Base-by-base conservation (phyloP, 495 filamentous ascomycete genomes). In the Penicillium bialowiezense region DNA sequence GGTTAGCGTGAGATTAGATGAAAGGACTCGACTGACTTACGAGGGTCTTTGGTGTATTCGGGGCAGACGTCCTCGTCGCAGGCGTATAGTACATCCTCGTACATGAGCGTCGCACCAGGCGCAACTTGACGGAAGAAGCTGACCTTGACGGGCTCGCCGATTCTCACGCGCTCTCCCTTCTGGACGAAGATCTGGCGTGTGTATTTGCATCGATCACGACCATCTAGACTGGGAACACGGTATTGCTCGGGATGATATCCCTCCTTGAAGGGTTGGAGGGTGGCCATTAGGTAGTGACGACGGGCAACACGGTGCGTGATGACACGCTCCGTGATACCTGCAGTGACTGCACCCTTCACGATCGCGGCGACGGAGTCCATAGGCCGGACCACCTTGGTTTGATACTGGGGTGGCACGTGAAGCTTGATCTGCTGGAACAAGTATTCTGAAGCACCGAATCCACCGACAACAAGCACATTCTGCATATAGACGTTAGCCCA, bases 241-340 rank as follows among this genome's bases (percentile, higher is more conserved):
- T 97, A 97, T 50, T 93, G 90, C 65, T 98, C 93, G 2, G 92
- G 93, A 63, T 98, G 93, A 66, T 97, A 95, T 14, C 93, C 93
- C 65, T 97, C 91, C 68, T 97, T 97, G 79, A 98, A 98, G 7
- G 95, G 95, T 64, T 97, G 92, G 14, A 98, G 81, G 0, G 93
- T 98, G 34, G 93, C 95, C 93, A 98, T 97, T 48, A 98, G 89
- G 65, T 98, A 98, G 70, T 98, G 93, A 31, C 93, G 85, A 69
- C 93, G 88, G n/a, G 93, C 93, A 47, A 98, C 89, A 78, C 93
- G 93, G 55, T 92, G 91, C 3, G 95, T 98, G 60, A 98, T 84
- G 52, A 98, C 88, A 50, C 91, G 85, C 64, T 98, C 95, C 1
- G 91, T 96, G 59, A 98, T 97, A 74, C 93, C 93, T 33, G 93